Evolutionary conservation across 1,284 basidiomycete species (phyloP).

Genomic region (Rugosomyces carneus): DNA sequence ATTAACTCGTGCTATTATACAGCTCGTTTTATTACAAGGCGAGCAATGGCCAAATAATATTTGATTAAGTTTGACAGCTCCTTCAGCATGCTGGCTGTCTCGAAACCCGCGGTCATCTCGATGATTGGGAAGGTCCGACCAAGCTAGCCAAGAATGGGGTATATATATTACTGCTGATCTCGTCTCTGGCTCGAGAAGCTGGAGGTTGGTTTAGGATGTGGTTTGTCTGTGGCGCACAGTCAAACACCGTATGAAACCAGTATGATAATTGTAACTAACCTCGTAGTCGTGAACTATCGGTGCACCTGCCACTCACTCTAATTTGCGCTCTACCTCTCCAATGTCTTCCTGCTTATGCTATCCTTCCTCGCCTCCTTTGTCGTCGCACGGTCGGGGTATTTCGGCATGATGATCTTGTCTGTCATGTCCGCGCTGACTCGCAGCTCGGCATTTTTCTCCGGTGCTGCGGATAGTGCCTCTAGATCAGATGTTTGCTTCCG

Average conservation of each 20-base stretch:
- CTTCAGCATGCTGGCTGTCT: too few species aligned
- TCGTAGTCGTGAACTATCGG: constrained; percentile 1
- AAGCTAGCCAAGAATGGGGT: neutral
- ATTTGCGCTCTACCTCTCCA: constrained; percentile 13
- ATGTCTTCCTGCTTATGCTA: constrained; percentile 10
- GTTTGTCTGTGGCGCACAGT: constrained; percentile 14
- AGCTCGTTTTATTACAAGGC: constrained; percentile 4
- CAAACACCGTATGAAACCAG: neutral
- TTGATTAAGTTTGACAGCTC: neutral
- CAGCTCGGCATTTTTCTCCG: neutral
- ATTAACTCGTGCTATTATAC: constrained; percentile 10
- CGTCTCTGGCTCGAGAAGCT: neutral
- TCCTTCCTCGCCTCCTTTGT: constrained; percentile 2
- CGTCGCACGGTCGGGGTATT: constrained; percentile 9
- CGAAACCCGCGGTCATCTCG: neutral
- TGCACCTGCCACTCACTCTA: constrained; percentile 14
- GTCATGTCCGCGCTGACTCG: constrained; percentile 4
- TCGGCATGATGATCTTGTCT: constrained; percentile 12
- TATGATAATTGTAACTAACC: constrained; percentile 2
- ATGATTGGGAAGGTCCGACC: neutral
- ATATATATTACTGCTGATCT: neutral
- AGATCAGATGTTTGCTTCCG: constrained; percentile 2
- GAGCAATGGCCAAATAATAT: neutral
- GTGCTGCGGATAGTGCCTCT: constrained; percentile 1
- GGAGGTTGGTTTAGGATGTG: constrained; percentile 5